These are phyloP conservation scores for Naganishia vaughanmartiniae DNA, from an alignment of 768 basidiomycete genomes.

Conservation along the genomic window DNA sequence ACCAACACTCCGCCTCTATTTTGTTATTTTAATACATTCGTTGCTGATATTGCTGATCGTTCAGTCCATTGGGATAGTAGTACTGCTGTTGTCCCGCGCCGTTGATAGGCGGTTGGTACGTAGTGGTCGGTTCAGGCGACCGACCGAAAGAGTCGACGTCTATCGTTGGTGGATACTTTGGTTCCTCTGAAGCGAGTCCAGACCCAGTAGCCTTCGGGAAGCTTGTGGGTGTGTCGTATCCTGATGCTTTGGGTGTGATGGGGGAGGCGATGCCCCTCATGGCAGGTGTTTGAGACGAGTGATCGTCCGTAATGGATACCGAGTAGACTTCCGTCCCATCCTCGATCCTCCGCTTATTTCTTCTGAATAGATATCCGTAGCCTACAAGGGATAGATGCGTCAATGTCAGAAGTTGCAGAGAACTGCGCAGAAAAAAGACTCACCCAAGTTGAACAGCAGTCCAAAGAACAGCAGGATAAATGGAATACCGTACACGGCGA, in stretches of 20 bases:
- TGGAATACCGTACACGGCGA: conserved; percentile 69
- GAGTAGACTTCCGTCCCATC: conserved; percentile 48
- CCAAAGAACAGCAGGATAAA: conserved; percentile 70
- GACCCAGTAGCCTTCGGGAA: background rate
- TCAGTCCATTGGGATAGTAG: conserved; percentile 18
- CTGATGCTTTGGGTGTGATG: conserved; percentile 3
- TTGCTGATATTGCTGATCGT: conserved; percentile 17
- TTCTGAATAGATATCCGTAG: conserved; percentile 49
- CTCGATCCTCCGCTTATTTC: conserved; percentile 46
- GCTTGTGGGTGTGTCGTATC: conserved; percentile 6
- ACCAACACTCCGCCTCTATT: background rate
- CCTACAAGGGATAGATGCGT: conserved; percentile 25
- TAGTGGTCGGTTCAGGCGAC: background rate
- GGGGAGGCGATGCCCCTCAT: conserved; percentile 11
- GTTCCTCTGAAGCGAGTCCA: background rate
- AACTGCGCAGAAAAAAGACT: conserved; percentile 17
- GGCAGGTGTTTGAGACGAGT: conserved; percentile 37
- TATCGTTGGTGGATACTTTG: background rate
- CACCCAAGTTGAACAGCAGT: conserved; percentile 57
- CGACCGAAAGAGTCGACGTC: background rate
- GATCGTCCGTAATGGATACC: conserved; percentile 38
- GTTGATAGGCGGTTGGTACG: conserved; percentile 5
- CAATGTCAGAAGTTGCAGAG: background rate
- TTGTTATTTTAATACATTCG: background rate
- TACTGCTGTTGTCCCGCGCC: conserved; percentile 15